These are phyloP conservation scores for Silene uniflora DNA, from an alignment of 148 eudicot species.

Conservation along the genomic window DNA sequence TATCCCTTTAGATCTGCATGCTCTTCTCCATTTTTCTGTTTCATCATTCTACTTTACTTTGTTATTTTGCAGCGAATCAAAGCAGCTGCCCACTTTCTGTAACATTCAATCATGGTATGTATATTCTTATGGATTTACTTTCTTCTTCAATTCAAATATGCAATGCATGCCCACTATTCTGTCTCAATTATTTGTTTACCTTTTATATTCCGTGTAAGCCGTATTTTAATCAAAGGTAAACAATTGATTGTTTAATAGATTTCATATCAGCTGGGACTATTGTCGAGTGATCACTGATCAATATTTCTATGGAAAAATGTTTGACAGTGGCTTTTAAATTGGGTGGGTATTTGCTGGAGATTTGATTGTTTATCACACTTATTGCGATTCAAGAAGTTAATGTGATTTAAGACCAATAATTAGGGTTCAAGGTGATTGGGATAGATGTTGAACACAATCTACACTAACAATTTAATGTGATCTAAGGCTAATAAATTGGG, in stretches of 20 bases:
- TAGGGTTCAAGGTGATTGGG: not conserved
- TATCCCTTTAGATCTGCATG: not conserved
- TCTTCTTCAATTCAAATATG: not conserved
- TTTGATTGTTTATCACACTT: not conserved
- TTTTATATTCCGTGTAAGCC: too few species aligned
- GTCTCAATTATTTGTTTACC: not conserved
- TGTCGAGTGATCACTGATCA: not conserved
- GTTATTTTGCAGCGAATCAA: constrained; percentile 5
- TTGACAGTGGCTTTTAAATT: not conserved
- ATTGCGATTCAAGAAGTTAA: not conserved
- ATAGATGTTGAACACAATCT: not conserved
- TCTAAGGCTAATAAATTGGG: not conserved
- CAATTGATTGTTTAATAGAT: too few species aligned
- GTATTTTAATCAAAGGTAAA: too few species aligned
- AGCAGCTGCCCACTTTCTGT: not conserved
- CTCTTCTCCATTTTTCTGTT: not conserved
- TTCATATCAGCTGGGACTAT: not conserved
- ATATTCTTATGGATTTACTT: not conserved
- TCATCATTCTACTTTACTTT: not conserved
- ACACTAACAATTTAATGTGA: too few species aligned
- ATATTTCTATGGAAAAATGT: too few species aligned
- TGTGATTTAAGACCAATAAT: not conserved
- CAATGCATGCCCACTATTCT: not conserved
- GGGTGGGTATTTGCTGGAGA: not conserved
- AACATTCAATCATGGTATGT: constrained; percentile 29